Evolutionary conservation across 768 basidiomycete species (phyloP), one percentile per base, ranked within the genome.

Genomic region (Tricholomella constricta): DNA sequence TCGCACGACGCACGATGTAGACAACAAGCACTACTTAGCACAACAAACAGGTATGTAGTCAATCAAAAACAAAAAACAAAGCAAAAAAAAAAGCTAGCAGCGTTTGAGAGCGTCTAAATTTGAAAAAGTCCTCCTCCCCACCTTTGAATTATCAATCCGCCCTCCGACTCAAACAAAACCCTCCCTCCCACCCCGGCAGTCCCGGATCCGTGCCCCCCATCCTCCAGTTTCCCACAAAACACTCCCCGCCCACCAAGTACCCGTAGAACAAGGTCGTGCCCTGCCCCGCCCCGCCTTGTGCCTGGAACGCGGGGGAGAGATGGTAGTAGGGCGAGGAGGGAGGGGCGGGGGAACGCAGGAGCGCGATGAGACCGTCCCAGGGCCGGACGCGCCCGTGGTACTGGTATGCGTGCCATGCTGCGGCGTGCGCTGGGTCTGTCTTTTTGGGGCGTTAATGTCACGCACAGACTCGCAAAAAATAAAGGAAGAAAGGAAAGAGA

Each of bases 141-240:
- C n/a, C n/a, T n/a, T n/a, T n/a, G n/a, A n/a, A 44, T 29, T 14
- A 5, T 17, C 41, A 58, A 40, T 58, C 62, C 32, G 76, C 72
- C 52, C 79, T 69, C 64, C 74, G 71, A 29, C 82, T 80, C 75
- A 86, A 79, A 40, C 78, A 72, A 58, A 89, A 87, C 10, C 86
- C 74, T 27, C 83, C 79, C 63, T 90, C 88, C 66, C 80, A 82
- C 14, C 75, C 74, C 0, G 83, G 83, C 8, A 71, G 58, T 6
- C 75, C 65, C 3, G 75, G 72, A 38, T 80, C 78, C 51, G 63
- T 73, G 51, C 64, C 66, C 40, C 76, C 78, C 60, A 74, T 70
- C 40, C 89, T 76, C 89, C 88, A 90, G 51, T 81, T 84, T 5
- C 89, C 89, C 10, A 87, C 84, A 58, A 90, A 80, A 52, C 78